Evolutionary conservation across 129 eudicot species (phyloP), one percentile per base, ranked within the genome.

Genomic region (Heracleum sosnowskyi): DNA sequence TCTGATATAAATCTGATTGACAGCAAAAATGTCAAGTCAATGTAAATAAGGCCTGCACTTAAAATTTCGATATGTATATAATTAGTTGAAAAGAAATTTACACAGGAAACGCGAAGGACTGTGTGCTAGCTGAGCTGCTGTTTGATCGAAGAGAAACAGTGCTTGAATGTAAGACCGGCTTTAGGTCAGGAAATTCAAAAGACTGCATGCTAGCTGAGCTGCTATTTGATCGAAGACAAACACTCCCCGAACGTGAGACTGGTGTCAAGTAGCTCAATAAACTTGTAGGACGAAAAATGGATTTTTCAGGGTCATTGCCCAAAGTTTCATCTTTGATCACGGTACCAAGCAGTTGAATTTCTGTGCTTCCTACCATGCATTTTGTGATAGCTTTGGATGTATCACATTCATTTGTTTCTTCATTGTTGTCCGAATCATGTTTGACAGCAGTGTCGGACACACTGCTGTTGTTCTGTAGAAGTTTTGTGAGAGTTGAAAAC

Each of bases 31-130:
- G 34, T 11, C 76, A 70, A 63, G 51, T 46, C 33, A n/a, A 12
- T 45, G 20, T 62, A 69, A 41, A 31, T 8, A 42, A 33, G 64
- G 18, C 18, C 4, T 60, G 22, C 1, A 10, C 22, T 4, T 17
- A 33, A 26, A n/a, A 35, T 16, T 11, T 69, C 31, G 76, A 2
- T 28, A 77, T 53, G 62, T 20, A 1, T 20, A 53, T 6, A 22
- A 53, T 53, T 17, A 34, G 68, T 11, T 22, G 7, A 39, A 62
- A 69, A 31, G 41, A 9, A 35, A 76, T 69, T 84, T 79, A 89
- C 92, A 84, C 39, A 0, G 88, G 90, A 81, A 89, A 89, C 2
- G 88, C 86, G 55, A 89, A 89, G 37, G 92, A 89, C 26, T 60
- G 79, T n/a, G 81, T 78, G 82, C 88, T 89, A 76, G 84, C 81